Base-by-base conservation (phyloP, 75 land plant genomes). In the Ceratopteris richardii region DNA sequence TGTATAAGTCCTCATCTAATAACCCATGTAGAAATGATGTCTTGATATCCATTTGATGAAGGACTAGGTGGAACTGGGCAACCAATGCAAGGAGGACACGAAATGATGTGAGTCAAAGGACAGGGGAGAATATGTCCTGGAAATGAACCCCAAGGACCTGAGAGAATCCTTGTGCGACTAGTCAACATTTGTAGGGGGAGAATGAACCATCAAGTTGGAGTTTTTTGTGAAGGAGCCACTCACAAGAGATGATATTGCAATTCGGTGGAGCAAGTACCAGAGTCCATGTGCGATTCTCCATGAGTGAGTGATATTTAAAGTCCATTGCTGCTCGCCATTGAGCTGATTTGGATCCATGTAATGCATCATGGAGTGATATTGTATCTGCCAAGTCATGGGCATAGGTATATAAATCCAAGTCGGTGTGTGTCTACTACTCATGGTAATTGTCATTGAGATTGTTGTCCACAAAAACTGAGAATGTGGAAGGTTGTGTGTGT, bases 21-120 rank as follows among this genome's bases (percentile, higher is more conserved):
- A 57, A 13, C 13, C 73, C 48, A 51, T 57, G 27, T 11, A 66
- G 56, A 20, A 73, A 73, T 0, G 66, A 27, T 25, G 66, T 66
- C 20, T 56, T 33, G 0, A 74, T 62, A 67, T 64, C 71, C 62
- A 63, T 67, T 67, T 68, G 62, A 36, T 68, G 67, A 2, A 71
- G 23, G 14, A 43, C 40, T 0, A 52, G 14, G 25, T 14, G 29
- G 14, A 52, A 24, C 25, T 52, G 27, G 20, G 31, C 21, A 16
- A 44, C 61, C 0, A 66, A 24, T 6, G 60, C 60, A 16, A 62
- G 0, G 2, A 47, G 1, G 1, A 66, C 25, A 12, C 58, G 64
- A 37, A 62, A 36, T 0, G 50, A 58, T 0, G 63, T 46, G 18
- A 58, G 28, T 40, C 63, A 57, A 6, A 44, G 28, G 0, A 67